Evolutionary conservation across 345 rosid species (phyloP), one percentile per base, ranked within the genome.

Genomic region (Psidium guajava): DNA sequence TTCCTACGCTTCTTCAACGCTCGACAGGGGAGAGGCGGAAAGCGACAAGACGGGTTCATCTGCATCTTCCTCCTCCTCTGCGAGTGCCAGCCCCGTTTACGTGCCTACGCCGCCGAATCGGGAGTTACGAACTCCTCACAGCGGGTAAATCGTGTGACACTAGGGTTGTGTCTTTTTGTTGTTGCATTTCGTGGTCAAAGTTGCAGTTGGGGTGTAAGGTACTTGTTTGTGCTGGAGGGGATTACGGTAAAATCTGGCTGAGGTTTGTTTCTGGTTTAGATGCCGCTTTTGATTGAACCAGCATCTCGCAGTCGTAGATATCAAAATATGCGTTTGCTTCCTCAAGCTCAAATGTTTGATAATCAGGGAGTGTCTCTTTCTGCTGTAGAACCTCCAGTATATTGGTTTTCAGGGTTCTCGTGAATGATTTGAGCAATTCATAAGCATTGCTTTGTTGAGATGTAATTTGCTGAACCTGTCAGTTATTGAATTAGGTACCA

Each of bases 121-220:
- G 55, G 91, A 89, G 44, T 95, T 92, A 84, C 93, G 98, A 44
- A 95, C 99, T 88, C 99, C 99, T 91, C 99, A 96, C 86, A 96
- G 99, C 93, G 99, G 98, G 98, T 96, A 90, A 53, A 9, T 69
- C 44, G 24, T 0, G 77, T 8, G 47, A 2, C 44, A 3, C 36
- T 40, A 69, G 7, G 58, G n/a, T 55, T 22, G 25, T 69, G 47
- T 32, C 77, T 69, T 36, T 5, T 32, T 36, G 44, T 16, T 40
- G 77, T 69, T 4, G 44, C 77, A 18, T 64, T 28, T 64, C 75
- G 75, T 36, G 42, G 40, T 64, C 20, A 21, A 64, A 64, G 75
- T 64, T 28, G 75, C 6, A 16, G 75, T 64, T 64, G 75, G 47
- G 32, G 24, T 32, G 77, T 7, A 4, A 20, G 77, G 77, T 32